Percentiles rank a stretch among this genome's conserved stretches.
Conservation (phyloP, 2,329 filamentous ascomycete species). For the Aspergillus thermomutatus region DNA sequence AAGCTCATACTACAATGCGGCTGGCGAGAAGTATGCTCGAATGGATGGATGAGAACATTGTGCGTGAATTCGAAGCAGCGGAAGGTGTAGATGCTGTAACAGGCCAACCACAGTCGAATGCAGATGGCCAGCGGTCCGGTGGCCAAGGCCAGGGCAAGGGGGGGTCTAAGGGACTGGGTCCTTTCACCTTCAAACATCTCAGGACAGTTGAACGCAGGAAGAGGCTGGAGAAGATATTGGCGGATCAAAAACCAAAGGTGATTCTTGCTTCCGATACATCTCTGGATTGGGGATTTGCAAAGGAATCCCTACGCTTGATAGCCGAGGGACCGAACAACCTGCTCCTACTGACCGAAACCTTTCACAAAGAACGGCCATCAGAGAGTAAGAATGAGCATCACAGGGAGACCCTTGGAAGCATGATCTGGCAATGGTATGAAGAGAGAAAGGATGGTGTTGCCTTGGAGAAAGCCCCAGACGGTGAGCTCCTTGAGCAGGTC, state of each 20-base stretch:
- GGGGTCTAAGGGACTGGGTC: slow-evolving; percentile 54
- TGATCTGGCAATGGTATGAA: slow-evolving; percentile 77
- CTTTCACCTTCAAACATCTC: slow-evolving; percentile 87
- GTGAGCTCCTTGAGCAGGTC: slow-evolving; percentile 64
- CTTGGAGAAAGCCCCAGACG: slow-evolving; percentile 51
- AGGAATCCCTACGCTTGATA: slow-evolving; percentile 69
- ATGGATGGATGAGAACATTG: slow-evolving; percentile 97
- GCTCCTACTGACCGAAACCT: slow-evolving; percentile 78
- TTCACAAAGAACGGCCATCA: slow-evolving; percentile 26
- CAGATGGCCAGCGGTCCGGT: slow-evolving; percentile 40
- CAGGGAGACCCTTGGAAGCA: slow-evolving; percentile 63
- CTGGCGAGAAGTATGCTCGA: slow-evolving; percentile 95
- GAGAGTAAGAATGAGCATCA: slow-evolving; percentile 28
- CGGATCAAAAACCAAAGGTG: slow-evolving; percentile 58
- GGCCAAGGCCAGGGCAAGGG: slow-evolving; percentile 35
- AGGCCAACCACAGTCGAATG: slow-evolving; percentile 36
- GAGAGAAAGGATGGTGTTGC: slow-evolving; percentile 63
- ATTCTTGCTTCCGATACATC: slow-evolving; percentile 89
- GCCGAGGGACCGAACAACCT: slow-evolving; percentile 77
- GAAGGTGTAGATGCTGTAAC: slow-evolving; percentile 38
- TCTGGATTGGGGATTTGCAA: slow-evolving; percentile 92
- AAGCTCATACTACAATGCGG: slow-evolving; percentile 81
- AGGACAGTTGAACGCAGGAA: slow-evolving; percentile 77
- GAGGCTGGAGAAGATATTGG: slow-evolving; percentile 69
- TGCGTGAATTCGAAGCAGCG: slow-evolving; percentile 79